Conservation (phyloP, 805 yeast species). For the Lipomyces anomalus region DNA sequence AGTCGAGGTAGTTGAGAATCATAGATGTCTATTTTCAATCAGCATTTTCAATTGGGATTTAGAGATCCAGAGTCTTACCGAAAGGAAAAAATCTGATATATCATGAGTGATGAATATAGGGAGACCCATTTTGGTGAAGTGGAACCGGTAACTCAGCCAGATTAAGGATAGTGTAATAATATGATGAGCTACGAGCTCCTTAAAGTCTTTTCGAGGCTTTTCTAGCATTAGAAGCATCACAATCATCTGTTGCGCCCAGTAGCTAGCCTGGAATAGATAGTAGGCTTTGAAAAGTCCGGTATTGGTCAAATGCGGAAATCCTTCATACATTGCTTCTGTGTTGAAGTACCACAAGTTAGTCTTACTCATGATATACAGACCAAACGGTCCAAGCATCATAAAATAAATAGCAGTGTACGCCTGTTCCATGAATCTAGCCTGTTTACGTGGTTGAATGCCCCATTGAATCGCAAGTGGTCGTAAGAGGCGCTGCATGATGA, state of each 20-base stretch:
- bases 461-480: no score
- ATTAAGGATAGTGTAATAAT: conserved; percentile 81
- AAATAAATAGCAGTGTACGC: conserved; percentile 76
- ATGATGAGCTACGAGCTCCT: conserved; percentile 87
- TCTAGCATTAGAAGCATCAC: conserved; percentile 77
- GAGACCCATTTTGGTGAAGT: conserved; percentile 91
- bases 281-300: conserved; percentile 65
- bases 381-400: conserved; percentile 77
- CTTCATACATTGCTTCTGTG: conserved; percentile 68
- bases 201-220: conserved; percentile 87
- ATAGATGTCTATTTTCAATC: no score
- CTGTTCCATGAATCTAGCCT: conserved; percentile 85
- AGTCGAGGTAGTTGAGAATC: conserved; percentile 73
- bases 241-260: conserved; percentile 93
- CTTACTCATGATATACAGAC: conserved; percentile 76
- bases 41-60: no score
- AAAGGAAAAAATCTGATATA: conserved; percentile 83
- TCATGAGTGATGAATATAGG: conserved; percentile 92
- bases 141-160: conserved; percentile 81
- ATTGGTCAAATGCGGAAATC: conserved; percentile 77
- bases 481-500: no score
- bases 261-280: conserved; percentile 87
- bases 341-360: conserved; percentile 84
- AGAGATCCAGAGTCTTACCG: conserved; percentile 76
- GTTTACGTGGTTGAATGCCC: no score